Base-by-base conservation (phyloP, 495 filamentous ascomycete genomes). In the Pseudoneurospora amorphoporcata region DNA sequence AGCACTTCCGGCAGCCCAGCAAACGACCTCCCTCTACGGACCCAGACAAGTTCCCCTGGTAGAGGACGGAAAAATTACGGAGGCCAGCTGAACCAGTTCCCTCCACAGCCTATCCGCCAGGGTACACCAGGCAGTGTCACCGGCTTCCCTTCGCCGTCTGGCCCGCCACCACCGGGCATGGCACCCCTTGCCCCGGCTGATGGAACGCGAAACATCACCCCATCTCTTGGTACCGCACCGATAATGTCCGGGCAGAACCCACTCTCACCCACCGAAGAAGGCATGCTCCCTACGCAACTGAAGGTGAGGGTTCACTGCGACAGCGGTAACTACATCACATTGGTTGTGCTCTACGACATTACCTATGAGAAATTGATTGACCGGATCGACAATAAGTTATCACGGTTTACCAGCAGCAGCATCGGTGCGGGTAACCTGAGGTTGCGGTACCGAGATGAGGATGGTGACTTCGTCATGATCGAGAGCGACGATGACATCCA, bases 311-410 rank as follows among this genome's bases (percentile, higher is more conserved):
- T 99, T 41, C 92, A 93, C 76, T 95, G 92, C 77, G 91, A 92
- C 17, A 89, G 89, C 69, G 88, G 89, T 19, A 90, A 88, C 72
- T 94, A 96, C 75, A 90, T 98, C 71, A 97, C 94, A 0, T 86
- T 99, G 12, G 94, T 99, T 40, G 95, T 96, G 58, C 90, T 92
- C 29, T 95, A 91, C 83, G 95, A 94, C 77, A 99, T 98, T 76
- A 88, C 92, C 65, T 97, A 96, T 82, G 92, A 94, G 68, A 94
- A 92, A 39, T 85, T 99, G 32, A 92, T 93, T 68, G 94, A 98
- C 77, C 93, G 95, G n/a, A 98, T 99, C 77, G 96, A 98, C 80
- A 92, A 92, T 32, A 98, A 98, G 81, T 87, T 99, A 75, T 90
- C 90, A 45, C 88, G 93, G 61, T 91, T 92, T 74, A 94, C 93